Percentiles rank a stretch among this genome's conserved stretches.
Conservation (phyloP, 306 rosid genomes). For the Sechiopsis laciniata region DNA sequence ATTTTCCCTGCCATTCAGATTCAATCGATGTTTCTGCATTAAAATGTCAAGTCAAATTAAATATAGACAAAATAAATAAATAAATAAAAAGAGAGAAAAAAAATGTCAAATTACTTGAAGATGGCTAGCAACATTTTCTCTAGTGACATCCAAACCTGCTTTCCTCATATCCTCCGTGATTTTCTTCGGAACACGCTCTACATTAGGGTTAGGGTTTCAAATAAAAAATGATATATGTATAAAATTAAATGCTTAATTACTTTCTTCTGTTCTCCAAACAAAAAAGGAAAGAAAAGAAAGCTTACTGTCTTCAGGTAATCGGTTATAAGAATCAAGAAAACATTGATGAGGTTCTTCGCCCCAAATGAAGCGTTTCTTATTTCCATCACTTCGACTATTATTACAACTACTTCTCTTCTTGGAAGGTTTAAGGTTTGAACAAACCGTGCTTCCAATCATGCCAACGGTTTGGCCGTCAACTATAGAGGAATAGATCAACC, state of each 20-base stretch:
- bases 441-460: background rate
- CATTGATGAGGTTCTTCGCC: background rate
- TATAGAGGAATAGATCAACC: too few relatives aligned
- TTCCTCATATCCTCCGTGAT: background rate
- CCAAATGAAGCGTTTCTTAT: conserved; percentile 18
- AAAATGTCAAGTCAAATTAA: background rate
- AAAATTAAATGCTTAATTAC: background rate
- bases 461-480: too few relatives aligned
- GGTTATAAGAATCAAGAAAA: background rate
- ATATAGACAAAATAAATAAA: background rate
- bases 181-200: conserved; percentile 19
- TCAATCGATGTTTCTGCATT: background rate
- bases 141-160: background rate
- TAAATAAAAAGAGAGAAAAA: background rate
- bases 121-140: conserved; percentile 29
- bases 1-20: background rate
- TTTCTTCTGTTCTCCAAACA: too few relatives aligned
- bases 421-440: background rate
- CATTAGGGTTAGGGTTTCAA: background rate
- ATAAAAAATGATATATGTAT: background rate
- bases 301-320: background rate
- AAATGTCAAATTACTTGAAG: conserved; percentile 12
- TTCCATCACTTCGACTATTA: background rate
- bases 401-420: background rate
- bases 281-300: background rate